phyloP scores from a whole-genome alignment of 2,329 filamentous ascomycete genomes.

The Lanzia echinophila region DNA sequence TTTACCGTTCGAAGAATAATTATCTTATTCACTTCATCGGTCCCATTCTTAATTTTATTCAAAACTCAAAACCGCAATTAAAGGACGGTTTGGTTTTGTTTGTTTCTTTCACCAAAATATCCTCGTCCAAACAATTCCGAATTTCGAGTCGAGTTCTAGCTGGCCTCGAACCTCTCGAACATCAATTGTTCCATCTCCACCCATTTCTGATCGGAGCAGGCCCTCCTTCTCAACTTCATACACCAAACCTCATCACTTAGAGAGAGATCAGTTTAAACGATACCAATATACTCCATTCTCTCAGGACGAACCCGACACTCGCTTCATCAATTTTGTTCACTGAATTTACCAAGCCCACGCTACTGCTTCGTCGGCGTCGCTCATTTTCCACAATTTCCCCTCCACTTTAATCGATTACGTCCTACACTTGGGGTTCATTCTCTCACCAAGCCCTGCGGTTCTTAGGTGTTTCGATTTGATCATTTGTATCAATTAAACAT shows the following conservation, averaged over 20 bases:
- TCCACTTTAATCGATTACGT: constrained; percentile 13
- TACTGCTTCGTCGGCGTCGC: constrained; percentile 28
- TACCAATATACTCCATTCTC: neutral
- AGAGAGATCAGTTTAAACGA: constrained; percentile 6
- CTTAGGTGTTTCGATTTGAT: constrained; percentile 25
- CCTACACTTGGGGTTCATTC: constrained; percentile 11
- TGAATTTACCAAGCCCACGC: constrained; percentile 15
- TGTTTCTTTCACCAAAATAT: neutral
- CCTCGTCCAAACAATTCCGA: neutral
- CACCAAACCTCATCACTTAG: constrained; percentile 6
- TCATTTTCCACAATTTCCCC: constrained; percentile 11
- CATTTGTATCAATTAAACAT: constrained; percentile 17
- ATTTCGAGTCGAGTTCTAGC: constrained; percentile 26
- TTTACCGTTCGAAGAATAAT: neutral
- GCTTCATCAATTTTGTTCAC: constrained; percentile 17
- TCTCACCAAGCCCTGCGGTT: constrained; percentile 18
- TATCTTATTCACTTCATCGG: neutral
- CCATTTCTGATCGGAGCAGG: constrained; percentile 30
- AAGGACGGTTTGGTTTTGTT: constrained; percentile 17
- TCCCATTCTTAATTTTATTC: constrained; percentile 20
- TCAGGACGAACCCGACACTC: constrained; percentile 18
- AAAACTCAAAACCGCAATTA: constrained; percentile 1
- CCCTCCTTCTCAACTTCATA: constrained; percentile 18
- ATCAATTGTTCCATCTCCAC: constrained; percentile 28
- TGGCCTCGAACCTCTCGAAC: constrained; percentile 32